phyloP scores from a whole-genome alignment of 2,329 filamentous ascomycete genomes.

The Myriosclerotinia duriaeana region DNA sequence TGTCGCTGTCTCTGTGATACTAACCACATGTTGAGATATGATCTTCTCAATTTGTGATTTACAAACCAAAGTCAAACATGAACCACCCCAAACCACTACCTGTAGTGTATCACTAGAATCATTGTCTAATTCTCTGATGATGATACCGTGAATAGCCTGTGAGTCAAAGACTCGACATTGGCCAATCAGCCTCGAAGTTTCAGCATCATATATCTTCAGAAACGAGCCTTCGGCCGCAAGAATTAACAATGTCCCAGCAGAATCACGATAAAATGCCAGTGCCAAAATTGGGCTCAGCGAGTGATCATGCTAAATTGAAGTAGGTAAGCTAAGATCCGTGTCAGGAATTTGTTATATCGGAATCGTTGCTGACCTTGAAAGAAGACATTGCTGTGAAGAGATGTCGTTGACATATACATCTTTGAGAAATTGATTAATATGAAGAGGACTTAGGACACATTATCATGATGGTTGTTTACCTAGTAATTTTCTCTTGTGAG shows the following conservation, averaged over 20 bases:
- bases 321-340: constrained; percentile 10
- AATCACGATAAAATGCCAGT: constrained; percentile 51
- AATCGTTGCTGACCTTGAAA: constrained; percentile 21
- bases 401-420: constrained; percentile 4
- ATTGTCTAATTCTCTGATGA: constrained; percentile 42
- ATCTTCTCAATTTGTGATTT: constrained; percentile 32
- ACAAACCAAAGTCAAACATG: constrained; percentile 46
- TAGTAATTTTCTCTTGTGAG: neutral
- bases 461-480: neutral
- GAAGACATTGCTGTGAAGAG: constrained; percentile 14
- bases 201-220: constrained; percentile 51
- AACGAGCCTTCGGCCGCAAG: constrained; percentile 61
- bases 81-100: constrained; percentile 70
- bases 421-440: neutral
- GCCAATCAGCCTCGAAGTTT: constrained; percentile 43
- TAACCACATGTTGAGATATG: constrained; percentile 24
- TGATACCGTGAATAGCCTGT: constrained; percentile 75
- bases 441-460: neutral
- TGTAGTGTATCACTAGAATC: constrained; percentile 29
- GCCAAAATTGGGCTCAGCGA: constrained; percentile 56
- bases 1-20: constrained; percentile 42
- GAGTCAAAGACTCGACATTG: constrained; percentile 57
- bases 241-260: constrained; percentile 44
- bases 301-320: constrained; percentile 36
- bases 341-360: neutral